Percentiles rank a stretch among this genome's conserved stretches.
phyloP scores from a whole-genome alignment of 2,329 filamentous ascomycete species.

The Aspergillus fructus region DNA sequence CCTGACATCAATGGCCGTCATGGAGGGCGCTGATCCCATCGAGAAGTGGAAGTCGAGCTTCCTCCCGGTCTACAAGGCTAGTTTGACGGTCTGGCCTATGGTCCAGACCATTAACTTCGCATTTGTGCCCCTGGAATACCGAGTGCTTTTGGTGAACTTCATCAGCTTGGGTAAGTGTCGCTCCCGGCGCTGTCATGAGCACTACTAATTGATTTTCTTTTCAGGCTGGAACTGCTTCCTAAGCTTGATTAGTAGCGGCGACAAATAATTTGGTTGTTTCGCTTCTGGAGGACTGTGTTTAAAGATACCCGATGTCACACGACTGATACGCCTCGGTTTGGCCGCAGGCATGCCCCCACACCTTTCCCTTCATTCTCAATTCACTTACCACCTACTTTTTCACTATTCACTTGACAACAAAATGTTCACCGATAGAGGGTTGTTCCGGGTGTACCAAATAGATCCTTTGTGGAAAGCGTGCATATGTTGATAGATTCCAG shows the following conservation, averaged over 20 bases:
- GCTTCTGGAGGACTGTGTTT: conserved; percentile 35
- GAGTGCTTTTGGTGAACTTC: conserved; percentile 83
- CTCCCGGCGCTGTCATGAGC: not conserved
- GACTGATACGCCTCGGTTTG: conserved; percentile 11
- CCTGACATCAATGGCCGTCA: conserved; percentile 77
- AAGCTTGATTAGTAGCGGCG: conserved; percentile 54
- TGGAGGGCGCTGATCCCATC: conserved; percentile 66
- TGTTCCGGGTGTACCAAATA: not conserved
- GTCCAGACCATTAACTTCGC: conserved; percentile 88
- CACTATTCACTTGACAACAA: not conserved
- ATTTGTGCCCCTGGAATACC: conserved; percentile 77
- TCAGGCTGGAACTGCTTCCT: conserved; percentile 61
- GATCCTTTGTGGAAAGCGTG: not conserved
- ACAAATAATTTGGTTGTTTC: conserved; percentile 26
- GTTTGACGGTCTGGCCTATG: conserved; percentile 83
- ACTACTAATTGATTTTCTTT: conserved; percentile 12
- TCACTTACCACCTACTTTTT: not conserved
- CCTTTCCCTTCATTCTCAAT: conserved; percentile 1
- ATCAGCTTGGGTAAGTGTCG: conserved; percentile 63
- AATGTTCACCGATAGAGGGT: not conserved
- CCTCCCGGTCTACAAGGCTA: conserved; percentile 70
- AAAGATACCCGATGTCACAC: conserved; percentile 21
- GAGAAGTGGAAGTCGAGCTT: conserved; percentile 75
- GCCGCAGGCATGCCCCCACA: conserved; percentile 6
- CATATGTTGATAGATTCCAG: conserved; percentile 2